phyloP scores from a whole-genome alignment of 2,329 filamentous ascomycete species.

The Pseudofabraea citricarpa region DNA sequence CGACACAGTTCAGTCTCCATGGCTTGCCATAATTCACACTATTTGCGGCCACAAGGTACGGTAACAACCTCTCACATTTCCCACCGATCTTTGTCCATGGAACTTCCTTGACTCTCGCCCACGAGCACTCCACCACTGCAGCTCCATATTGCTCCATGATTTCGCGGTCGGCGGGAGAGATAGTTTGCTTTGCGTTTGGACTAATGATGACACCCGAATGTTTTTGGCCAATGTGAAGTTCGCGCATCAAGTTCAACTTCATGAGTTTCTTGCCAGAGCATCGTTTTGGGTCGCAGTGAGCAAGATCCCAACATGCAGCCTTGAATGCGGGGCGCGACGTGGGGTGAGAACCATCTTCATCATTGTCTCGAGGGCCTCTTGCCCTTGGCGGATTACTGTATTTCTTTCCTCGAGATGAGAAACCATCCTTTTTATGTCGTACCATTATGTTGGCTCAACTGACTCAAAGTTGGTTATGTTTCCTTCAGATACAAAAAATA shows the following conservation, averaged over 20 bases:
- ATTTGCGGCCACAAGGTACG: slow-evolving; percentile 95
- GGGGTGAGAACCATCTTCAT: slow-evolving; percentile 34
- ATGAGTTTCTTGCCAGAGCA: slow-evolving; percentile 96
- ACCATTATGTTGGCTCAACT: slow-evolving; percentile 58
- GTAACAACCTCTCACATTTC: slow-evolving; percentile 83
- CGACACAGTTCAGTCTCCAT: slow-evolving; percentile 92
- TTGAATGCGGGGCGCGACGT: slow-evolving; percentile 60
- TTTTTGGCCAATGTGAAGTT: slow-evolving; percentile 86
- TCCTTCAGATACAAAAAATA: background rate
- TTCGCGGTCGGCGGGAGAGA: slow-evolving; percentile 78
- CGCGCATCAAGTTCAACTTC: slow-evolving; percentile 87
- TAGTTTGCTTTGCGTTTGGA: slow-evolving; percentile 81
- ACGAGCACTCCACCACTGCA: slow-evolving; percentile 94
- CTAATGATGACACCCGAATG: slow-evolving; percentile 90
- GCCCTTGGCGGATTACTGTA: slow-evolving; percentile 53
- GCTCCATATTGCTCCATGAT: slow-evolving; percentile 85
- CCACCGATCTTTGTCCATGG: slow-evolving; percentile 90
- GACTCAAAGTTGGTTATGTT: background rate
- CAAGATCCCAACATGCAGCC: slow-evolving; percentile 95
- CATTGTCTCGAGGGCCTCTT: slow-evolving; percentile 42
- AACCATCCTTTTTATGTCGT: slow-evolving; percentile 89
- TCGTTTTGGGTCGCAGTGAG: slow-evolving; percentile 94
- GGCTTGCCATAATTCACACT: slow-evolving; percentile 96
- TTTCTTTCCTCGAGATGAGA: slow-evolving; percentile 58
- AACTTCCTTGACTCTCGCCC: slow-evolving; percentile 88